Evolutionary conservation across 345 rosid species (phyloP).

Genomic region (Hypericum perforatum): DNA sequence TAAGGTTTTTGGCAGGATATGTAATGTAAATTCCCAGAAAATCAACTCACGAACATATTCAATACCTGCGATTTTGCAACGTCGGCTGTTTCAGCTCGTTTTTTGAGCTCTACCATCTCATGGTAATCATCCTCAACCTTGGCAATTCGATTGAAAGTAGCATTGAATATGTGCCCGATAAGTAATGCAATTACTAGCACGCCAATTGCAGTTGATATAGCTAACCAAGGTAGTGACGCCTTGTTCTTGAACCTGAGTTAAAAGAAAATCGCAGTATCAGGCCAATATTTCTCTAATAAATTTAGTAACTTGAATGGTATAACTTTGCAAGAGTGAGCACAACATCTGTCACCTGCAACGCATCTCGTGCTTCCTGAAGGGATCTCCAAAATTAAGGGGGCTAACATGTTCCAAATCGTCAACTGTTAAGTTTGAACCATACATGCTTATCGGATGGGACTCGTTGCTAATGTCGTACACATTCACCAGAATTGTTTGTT

Average conservation of each 20-base stretch:
- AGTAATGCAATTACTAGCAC: constrained; percentile 76
- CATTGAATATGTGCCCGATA: constrained; percentile 63
- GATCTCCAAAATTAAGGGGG: constrained; percentile 81
- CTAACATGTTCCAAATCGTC: constrained; percentile 57
- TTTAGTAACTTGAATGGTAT: too few species aligned
- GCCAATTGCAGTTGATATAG: constrained; percentile 50
- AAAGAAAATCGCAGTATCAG: constrained; percentile 3
- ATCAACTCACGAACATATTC: not conserved
- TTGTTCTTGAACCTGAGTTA: constrained; percentile 67
- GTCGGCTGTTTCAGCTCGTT: constrained; percentile 88
- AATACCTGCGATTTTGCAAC: constrained; percentile 91
- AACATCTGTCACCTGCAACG: constrained; percentile 82
- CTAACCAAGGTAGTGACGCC: constrained; percentile 71
- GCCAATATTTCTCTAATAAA: too few species aligned
- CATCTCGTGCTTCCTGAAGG: constrained; percentile 91
- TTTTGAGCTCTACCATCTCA: constrained; percentile 65
- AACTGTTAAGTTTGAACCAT: constrained; percentile 55
- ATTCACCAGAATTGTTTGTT: constrained; percentile 84
- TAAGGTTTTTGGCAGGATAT: too few species aligned
- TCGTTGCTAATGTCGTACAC: constrained; percentile 66
- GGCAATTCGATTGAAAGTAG: constrained; percentile 67
- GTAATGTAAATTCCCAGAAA: too few species aligned
- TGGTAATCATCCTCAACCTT: constrained; percentile 83
- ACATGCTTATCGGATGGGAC: constrained; percentile 86
- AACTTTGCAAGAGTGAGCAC: not conserved